Evolutionary conservation across 352 stramenopile species (phyloP), one percentile per base, ranked within the genome.

Genomic region (Pythium biforme): DNA sequence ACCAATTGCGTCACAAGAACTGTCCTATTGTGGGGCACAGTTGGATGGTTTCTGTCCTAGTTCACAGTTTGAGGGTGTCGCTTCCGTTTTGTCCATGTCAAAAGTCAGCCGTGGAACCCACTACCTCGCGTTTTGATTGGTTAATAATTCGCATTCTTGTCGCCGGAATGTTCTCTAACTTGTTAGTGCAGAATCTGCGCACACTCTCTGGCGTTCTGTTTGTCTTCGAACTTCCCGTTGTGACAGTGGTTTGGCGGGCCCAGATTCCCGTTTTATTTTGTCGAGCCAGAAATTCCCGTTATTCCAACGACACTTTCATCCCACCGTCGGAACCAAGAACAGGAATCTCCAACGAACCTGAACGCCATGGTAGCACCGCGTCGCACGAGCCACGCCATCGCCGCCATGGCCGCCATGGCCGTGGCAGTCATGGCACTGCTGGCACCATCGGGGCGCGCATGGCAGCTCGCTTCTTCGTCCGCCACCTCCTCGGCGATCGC

Each of bases 121-220:
- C 14, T 40, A 54, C n/a, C 23, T 17, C 27, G n/a, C 49, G 3
- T 29, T 43, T 8, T 45, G 19, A 56, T 56, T 56, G 49, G 49
- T 45, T 56, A 46, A 43, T 56, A 33, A n/a, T 46, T 10, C 8
- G 10, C 6, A 7, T n/a, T 7, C 7, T 7, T 41, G 48, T 25
- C 48, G 48, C 48, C 26, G 27, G 48, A 55, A 41, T 52, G 46
- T 52, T 52, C 46, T 43, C 37, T 37, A 7, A 6, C 43, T 29
- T n/a, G 8, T 29, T 29, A n/a, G 22, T 19, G 6, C 17, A n/a
- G 20, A n/a, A n/a, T n/a, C n/a, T n/a, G n/a, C n/a, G n/a, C n/a
- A n/a, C 20, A 14, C 8, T 27, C 22, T 29, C 22, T 23, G 6
- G 20, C 22, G 45, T 33, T 51, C 40, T n/a, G n/a, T n/a, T n/a